Evolutionary conservation across 495 filamentous ascomycete species (phyloP), one percentile per base, ranked within the genome.

Genomic region (Pyronema omphalodes): DNA sequence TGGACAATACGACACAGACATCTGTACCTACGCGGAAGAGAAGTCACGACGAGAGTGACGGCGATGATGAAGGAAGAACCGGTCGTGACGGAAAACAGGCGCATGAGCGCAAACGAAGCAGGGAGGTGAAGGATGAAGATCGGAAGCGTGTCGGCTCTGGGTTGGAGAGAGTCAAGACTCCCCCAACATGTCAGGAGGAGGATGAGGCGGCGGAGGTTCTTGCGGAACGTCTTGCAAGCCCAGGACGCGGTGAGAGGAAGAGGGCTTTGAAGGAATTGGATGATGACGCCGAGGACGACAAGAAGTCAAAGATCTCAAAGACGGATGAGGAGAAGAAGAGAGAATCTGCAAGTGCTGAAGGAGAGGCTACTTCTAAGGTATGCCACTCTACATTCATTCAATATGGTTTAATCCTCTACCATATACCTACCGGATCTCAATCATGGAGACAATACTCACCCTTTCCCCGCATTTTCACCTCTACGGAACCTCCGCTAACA

Each of bases 71-170:
- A 17, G 51, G 47, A 44, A 41, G 57, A 34, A 57, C 29, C 37
- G 52, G 23, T 36, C 40, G 58, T 55, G 23, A 40, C 48, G 0
- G 58, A 57, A 37, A 53, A 55, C 50, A 52, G 59, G 51, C 58
- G 58, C 63, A 65, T 51, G 57, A 61, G 37, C 58, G 63, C 40
- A 65, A 65, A 51, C 52, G 63, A 48, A 65, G 63, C 36, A 65
- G 63, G 55, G 63, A 65, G 46, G 54, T 65, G 14, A 55, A 56
- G 15, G 63, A 65, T 6, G 63, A 61, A 48, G 61, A 64, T 54
- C 55, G 54, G 58, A 55, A 53, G 46, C 57, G 40, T 37, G 62
- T 60, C 52, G 60, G 60, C 18, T 58, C 54, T 52, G 60, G 56
- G 57, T 51, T 63, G 2, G 60, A 54, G 23, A 62, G 60, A 47